Base-by-base conservation (phyloP, 2,329 filamentous ascomycete species). In the Dactylellina haptotyla region DNA sequence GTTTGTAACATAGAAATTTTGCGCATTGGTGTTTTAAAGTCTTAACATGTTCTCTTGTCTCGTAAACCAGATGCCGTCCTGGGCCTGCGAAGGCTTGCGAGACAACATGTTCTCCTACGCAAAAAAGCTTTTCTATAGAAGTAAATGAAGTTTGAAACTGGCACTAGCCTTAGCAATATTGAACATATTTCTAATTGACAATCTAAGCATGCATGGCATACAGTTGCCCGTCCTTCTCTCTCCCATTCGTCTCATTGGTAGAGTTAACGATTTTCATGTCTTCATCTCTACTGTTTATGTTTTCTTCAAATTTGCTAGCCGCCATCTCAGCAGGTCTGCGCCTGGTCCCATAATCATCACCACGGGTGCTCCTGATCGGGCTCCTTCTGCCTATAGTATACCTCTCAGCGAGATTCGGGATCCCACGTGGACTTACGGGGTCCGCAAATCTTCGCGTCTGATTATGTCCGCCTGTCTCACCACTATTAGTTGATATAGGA, bases 281-380 rank as follows among this genome's bases (percentile, higher is more conserved):
- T 45, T 72, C 59, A 12, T 72, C 45, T 8, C 23, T 43, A 23
- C 51, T 8, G 18, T 34, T 30, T 34, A 45, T 64, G 14, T 54
- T 51, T 45, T 72, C 66, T 30, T 59, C 66, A 39, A 72, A 57
- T 20, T 26, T 51, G 39, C 34, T 59, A 39, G 46, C 66, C 53
- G 66, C 58, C 59, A 72, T 72, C 25, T 72, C 66, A n/a, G 51
- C 57, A n/a, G 66, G 57, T 32, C 37, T 43, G 12, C 64, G 58
- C 25, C 32, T 58, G n/a, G 57, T 63, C 37, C 50, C 66, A 26
- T 57, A 71, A 3, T 63, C 57, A 9, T 39, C 57, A 16, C 57
- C 41, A 14, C 64, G 50, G 20, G 16, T 18, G 8, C 23, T 26
- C 4, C 54, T 41, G 30, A 46, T 70, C n/a, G 30, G 43, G 23